Conservation (phyloP, 257 asterid species). For the Solanum dulcamara region DNA sequence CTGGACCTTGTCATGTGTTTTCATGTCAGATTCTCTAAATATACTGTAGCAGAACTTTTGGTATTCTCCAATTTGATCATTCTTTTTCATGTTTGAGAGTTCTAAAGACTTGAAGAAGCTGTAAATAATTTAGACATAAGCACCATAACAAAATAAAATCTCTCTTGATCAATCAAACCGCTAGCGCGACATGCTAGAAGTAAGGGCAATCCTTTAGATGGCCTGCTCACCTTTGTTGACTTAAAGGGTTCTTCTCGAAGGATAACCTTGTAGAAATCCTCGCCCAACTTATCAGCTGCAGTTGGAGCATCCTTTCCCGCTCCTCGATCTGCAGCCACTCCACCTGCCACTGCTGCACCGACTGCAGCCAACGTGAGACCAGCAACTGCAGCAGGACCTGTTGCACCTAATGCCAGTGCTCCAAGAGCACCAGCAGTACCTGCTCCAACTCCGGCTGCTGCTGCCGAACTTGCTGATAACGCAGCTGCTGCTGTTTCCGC, state of each 20-base stretch:
- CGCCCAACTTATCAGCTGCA: conserved; percentile 59
- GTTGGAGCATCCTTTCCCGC: conserved; percentile 56
- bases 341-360: conserved; percentile 84
- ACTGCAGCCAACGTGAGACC: conserved; percentile 67
- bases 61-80: not conserved
- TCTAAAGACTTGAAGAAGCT: not conserved
- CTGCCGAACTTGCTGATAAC: conserved; percentile 59
- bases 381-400: conserved; percentile 69
- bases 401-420: conserved; percentile 65
- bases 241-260: conserved; percentile 88
- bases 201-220: not conserved
- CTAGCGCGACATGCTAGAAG: no score
- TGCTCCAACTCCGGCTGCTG: conserved; percentile 72
- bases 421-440: conserved; percentile 82
- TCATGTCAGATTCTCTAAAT: not conserved
- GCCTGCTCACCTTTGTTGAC: conserved; percentile 46
- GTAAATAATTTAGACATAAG: not conserved
- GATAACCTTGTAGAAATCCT: conserved; percentile 80
- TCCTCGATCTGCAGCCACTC: conserved; percentile 53
- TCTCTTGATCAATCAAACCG: not conserved
- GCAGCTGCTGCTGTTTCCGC: conserved; percentile 84
- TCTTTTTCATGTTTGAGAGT: not conserved
- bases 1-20: not conserved
- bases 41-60: not conserved
- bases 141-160: not conserved